Evolutionary conservation across 2,329 filamentous ascomycete genomes (phyloP).

Genomic region (Hymenoscyphus salicellus): DNA sequence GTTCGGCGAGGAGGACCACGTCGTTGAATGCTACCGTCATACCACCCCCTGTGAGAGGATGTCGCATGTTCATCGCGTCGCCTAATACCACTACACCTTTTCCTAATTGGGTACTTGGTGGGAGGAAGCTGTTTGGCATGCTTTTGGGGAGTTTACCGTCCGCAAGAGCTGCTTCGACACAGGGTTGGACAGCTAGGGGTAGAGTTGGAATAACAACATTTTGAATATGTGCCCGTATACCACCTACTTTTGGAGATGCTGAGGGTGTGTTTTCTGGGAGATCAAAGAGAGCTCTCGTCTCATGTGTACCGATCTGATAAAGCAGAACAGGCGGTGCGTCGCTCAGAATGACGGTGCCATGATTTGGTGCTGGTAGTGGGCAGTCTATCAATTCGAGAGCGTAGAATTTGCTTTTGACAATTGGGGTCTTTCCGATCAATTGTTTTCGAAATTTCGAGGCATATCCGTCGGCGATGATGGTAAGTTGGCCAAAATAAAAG

Average conservation of each 20-base stretch:
- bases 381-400: slow-evolving; percentile 90
- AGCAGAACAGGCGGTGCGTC: slow-evolving; percentile 76
- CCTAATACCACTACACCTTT: slow-evolving; percentile 79
- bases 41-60: slow-evolving; percentile 91
- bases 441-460: slow-evolving; percentile 86
- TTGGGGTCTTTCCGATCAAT: slow-evolving; percentile 63
- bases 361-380: slow-evolving; percentile 67
- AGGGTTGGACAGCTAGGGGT: slow-evolving; percentile 67
- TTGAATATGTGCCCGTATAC: slow-evolving; percentile 78
- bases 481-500: slow-evolving; percentile 84
- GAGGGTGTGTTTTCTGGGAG: slow-evolving; percentile 74
- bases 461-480: slow-evolving; percentile 89
- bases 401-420: slow-evolving; percentile 84
- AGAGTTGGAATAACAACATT: slow-evolving; percentile 77
- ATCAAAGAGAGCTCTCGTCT: slow-evolving; percentile 87
- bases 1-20: slow-evolving; percentile 69
- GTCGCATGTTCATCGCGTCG: slow-evolving; percentile 99
- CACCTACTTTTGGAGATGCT: slow-evolving; percentile 71
- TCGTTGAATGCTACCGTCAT: slow-evolving; percentile 99
- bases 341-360: slow-evolving; percentile 85
- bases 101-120: slow-evolving; percentile 67
- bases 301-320: slow-evolving; percentile 94
- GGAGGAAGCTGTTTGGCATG: slow-evolving; percentile 96
- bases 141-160: slow-evolving; percentile 71
- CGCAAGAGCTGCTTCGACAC: slow-evolving; percentile 73